Evolutionary conservation across 805 yeast species (phyloP).

Genomic region (Barnettozyma vustinii): DNA sequence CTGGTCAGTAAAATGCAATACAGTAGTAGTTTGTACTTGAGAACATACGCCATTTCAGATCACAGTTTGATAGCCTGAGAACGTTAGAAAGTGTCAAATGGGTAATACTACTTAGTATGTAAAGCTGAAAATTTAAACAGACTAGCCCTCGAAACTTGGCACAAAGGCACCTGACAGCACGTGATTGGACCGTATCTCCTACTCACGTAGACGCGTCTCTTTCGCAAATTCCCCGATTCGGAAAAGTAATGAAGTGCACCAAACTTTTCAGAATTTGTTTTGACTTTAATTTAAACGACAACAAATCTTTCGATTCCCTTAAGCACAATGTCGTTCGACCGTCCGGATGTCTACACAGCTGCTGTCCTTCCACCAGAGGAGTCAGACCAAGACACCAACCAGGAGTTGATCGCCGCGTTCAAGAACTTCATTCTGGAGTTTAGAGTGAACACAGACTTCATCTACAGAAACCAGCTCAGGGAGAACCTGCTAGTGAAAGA

Average conservation of each 20-base stretch:
- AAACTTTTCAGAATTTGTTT: not conserved
- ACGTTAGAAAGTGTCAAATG: not conserved
- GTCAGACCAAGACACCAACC: constrained; percentile 54
- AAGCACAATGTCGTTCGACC: constrained; percentile 22
- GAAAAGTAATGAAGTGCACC: not conserved
- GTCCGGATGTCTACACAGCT: constrained; percentile 64
- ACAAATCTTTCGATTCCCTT: not conserved
- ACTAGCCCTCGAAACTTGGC: not conserved
- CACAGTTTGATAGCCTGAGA: not conserved
- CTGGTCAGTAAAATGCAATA: constrained; percentile 7
- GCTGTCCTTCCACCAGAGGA: constrained; percentile 85
- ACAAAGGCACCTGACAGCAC: not conserved
- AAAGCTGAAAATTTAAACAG: not conserved
- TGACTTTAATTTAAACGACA: not conserved
- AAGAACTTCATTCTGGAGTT: constrained; percentile 79
- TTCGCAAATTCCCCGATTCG: constrained; percentile 9
- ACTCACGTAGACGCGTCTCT: not conserved
- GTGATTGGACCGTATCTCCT: not conserved
- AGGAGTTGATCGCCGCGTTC: constrained; percentile 72
- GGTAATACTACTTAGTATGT: not conserved
- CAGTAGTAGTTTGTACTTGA: not conserved
- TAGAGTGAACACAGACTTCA: constrained; percentile 73
- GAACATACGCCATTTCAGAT: not conserved
- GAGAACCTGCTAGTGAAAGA: constrained; percentile 77
- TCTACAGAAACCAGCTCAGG: constrained; percentile 86